Evolutionary conservation across 129 eudicot species (phyloP), one percentile per base, ranked within the genome.

Genomic region (Scalesia atractyloides): DNA sequence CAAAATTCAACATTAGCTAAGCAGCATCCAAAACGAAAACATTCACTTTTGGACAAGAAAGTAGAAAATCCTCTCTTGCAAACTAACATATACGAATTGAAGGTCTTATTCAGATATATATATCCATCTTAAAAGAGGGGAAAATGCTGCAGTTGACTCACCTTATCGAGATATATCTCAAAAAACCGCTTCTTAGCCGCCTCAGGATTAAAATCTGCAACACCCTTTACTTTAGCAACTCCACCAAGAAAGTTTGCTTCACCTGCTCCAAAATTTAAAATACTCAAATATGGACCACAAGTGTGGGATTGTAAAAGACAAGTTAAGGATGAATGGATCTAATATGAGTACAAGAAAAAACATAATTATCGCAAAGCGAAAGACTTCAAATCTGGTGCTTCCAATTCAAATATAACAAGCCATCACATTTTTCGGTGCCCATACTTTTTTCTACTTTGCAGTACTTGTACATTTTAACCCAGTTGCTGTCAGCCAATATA

Each of bases 181-280:
- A 86, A 95, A 68, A 95, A 95, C 59, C 99, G 84, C 81, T 85
- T 88, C 84, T 95, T 95, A 64, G 99, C 99, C 44, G 85, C 86
- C 78, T 86, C 90, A 0, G 95, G 49, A 75, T 88, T 62, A 71
- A 95, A 95, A 53, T 81, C 95, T 59, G 88, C 68, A 33, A 95
- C 91, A 39, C 97, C 99, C 74, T 95, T 95, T 39, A 82, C 79
- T 60, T 70, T 64, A 77, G 99, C 99, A 53, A 95, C 99, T 34
- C 99, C 97, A 77, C 99, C 97, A 62, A 95, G 87, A 68, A 95
- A 95, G 41, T 91, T 95, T 68, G 99, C 96, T 81, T 95, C 99
- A 70, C 99, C 99, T 95, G 82, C 24, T 80, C 60, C 75, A 79
- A 18, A 56, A 59, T 19, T 46, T 18, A 30, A 9, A 48, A 69